These are phyloP conservation scores for Hippophae rhamnoides DNA, from an alignment of 306 rosid genomes.

Conservation along the genomic window DNA sequence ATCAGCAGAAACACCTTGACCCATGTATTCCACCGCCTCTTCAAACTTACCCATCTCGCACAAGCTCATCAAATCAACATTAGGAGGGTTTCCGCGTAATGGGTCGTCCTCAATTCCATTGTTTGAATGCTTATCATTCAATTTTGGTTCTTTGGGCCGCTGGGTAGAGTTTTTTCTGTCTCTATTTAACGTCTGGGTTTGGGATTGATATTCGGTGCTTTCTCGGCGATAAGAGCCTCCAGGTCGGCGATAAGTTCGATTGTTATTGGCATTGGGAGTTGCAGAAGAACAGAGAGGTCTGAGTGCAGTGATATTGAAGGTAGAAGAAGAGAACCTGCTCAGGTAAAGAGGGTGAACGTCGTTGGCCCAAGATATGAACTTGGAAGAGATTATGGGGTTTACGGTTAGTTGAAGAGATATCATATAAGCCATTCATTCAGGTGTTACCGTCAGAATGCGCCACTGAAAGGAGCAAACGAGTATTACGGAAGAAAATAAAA, in stretches of 20 bases:
- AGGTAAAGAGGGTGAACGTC: slow-evolving; percentile 3
- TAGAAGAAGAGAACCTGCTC: slow-evolving; percentile 18
- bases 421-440: slow-evolving; percentile 38
- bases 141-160: slow-evolving; percentile 22
- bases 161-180: slow-evolving; percentile 12
- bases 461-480: too few species aligned
- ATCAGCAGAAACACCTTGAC: slow-evolving; percentile 56
- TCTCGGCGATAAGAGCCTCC: slow-evolving; percentile 11
- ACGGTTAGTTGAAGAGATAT: slow-evolving; percentile 20
- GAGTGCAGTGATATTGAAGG: slow-evolving; percentile 11
- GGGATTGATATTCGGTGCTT: slow-evolving; percentile 12
- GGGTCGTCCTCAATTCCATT: slow-evolving; percentile 21
- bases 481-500: too few species aligned
- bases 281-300: slow-evolving; percentile 24
- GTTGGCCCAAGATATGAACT: slow-evolving; percentile 10
- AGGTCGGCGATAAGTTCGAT: slow-evolving; percentile 27
- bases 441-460: neutral
- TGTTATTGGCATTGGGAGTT: slow-evolving; percentile 19
- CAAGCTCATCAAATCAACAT: slow-evolving; percentile 39
- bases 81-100: slow-evolving; percentile 6
- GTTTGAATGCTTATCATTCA: slow-evolving; percentile 10
- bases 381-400: slow-evolving; percentile 23
- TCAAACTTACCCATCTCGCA: slow-evolving; percentile 54
- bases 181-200: slow-evolving; percentile 26
- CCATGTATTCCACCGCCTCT: slow-evolving; percentile 47